Conservation (phyloP, 2,329 filamentous ascomycete species). For the Elsinoe australis region DNA sequence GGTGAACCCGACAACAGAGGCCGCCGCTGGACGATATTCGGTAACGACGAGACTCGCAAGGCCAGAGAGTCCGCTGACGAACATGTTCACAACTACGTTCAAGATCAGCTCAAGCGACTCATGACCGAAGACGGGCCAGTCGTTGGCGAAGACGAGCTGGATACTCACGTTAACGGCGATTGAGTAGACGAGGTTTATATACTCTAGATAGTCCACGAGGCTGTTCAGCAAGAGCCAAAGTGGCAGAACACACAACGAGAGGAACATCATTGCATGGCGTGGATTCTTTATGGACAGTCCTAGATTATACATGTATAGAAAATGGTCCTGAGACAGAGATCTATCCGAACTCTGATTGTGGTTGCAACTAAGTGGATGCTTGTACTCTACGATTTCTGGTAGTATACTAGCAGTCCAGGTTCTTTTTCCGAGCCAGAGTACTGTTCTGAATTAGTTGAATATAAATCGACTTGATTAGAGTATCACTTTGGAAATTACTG, state of each 20-base stretch:
- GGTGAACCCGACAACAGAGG: slow-evolving; percentile 22
- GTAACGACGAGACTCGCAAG: slow-evolving; percentile 42
- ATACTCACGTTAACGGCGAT: slow-evolving; percentile 37
- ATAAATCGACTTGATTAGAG: too few relatives aligned
- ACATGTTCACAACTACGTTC: slow-evolving; percentile 74
- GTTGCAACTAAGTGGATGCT: too few relatives aligned
- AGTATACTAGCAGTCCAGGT: too few relatives aligned
- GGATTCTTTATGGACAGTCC: background rate
- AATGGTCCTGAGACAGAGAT: slow-evolving; percentile 6
- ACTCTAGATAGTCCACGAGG: background rate
- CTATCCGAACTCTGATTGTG: too few relatives aligned
- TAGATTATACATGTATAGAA: slow-evolving; percentile 10
- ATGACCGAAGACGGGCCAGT: slow-evolving; percentile 49
- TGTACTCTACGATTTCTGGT: too few relatives aligned
- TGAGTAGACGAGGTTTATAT: background rate
- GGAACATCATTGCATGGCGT: slow-evolving; percentile 9
- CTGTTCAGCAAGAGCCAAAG: background rate
- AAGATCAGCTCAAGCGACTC: slow-evolving; percentile 68
- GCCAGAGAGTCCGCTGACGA: slow-evolving; percentile 37
- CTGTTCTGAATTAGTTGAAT: too few relatives aligned
- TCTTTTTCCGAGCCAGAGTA: too few relatives aligned
- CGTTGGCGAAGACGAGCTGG: slow-evolving; percentile 55
- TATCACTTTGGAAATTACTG: too few relatives aligned
- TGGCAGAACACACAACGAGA: background rate
- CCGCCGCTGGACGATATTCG: slow-evolving; percentile 43